Evolutionary conservation across 805 yeast genomes (phyloP).

Genomic region (Cyberlindnera meyerae): DNA sequence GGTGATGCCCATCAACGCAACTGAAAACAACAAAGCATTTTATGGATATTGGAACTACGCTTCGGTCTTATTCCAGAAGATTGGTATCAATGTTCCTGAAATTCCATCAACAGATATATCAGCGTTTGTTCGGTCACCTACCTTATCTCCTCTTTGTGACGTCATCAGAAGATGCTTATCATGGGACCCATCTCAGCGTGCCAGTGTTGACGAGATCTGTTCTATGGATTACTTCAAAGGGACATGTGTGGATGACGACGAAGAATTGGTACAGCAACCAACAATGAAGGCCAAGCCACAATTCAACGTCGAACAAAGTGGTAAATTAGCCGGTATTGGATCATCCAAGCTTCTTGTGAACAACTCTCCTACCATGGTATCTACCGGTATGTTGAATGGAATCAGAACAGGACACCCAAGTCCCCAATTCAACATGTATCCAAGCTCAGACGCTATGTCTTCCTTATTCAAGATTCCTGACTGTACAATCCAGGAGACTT

Average conservation of each 20-base stretch:
- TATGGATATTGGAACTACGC: conserved; percentile 80
- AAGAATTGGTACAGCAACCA: too few relatives aligned
- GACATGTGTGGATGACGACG: conserved; percentile 30
- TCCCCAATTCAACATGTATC: too few relatives aligned
- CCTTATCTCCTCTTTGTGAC: conserved; percentile 33
- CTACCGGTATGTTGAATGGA: too few relatives aligned
- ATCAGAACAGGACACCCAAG: too few relatives aligned
- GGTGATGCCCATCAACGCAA: conserved; percentile 22
- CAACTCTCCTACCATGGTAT: too few relatives aligned
- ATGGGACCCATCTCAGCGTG: conserved; percentile 77
- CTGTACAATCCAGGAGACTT: too few relatives aligned
- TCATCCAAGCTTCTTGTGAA: neutral
- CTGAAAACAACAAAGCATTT: conserved; percentile 35
- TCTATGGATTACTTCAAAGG: conserved; percentile 50
- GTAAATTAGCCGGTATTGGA: conserved; percentile 13
- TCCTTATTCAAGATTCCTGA: too few relatives aligned
- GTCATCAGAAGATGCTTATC: conserved; percentile 48
- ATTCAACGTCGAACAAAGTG: conserved; percentile 16
- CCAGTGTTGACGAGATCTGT: conserved; percentile 45
- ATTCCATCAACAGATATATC: conserved; percentile 46
- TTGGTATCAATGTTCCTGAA: conserved; percentile 56
- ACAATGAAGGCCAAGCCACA: too few relatives aligned
- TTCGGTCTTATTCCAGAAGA: conserved; percentile 39
- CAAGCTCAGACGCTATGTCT: too few relatives aligned
- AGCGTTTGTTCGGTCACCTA: conserved; percentile 41